Conservation (phyloP, 345 rosid species). For the Aquilaria malaccensis region DNA sequence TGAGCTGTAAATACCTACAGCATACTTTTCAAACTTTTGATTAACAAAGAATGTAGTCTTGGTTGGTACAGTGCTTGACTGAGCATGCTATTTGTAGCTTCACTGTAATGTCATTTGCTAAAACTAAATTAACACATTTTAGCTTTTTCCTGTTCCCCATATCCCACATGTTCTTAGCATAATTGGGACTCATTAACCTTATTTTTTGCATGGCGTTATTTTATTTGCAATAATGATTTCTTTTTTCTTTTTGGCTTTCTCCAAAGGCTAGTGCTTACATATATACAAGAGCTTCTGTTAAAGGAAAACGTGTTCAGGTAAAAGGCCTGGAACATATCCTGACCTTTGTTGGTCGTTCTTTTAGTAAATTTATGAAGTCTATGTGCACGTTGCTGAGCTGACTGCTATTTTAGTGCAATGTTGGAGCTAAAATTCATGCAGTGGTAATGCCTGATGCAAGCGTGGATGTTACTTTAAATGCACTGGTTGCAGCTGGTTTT, state of each 20-base stretch:
- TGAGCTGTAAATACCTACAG: too few relatives aligned
- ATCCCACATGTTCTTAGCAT: too few relatives aligned
- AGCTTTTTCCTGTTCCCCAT: too few relatives aligned
- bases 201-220: too few relatives aligned
- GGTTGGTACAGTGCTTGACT: too few relatives aligned
- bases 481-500: conserved; percentile 51
- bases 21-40: too few relatives aligned
- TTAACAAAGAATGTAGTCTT: too few relatives aligned
- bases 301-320: conserved; percentile 35
- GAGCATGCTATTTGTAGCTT: too few relatives aligned
- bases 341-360: too few relatives aligned
- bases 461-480: conserved; percentile 46
- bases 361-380: background rate
- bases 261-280: conserved; percentile 18
- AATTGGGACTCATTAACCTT: too few relatives aligned
- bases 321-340: background rate
- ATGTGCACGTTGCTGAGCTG: background rate
- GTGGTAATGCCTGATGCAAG: conserved; percentile 69
- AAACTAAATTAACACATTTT: too few relatives aligned
- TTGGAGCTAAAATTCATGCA: conserved; percentile 45
- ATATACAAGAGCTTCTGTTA: conserved; percentile 28
- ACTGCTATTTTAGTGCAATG: conserved; percentile 28
- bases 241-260: background rate
- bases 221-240: background rate
- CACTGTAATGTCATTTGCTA: too few relatives aligned